Conservation (phyloP, 331 rosid species). For the Telfairia occidentalis region DNA sequence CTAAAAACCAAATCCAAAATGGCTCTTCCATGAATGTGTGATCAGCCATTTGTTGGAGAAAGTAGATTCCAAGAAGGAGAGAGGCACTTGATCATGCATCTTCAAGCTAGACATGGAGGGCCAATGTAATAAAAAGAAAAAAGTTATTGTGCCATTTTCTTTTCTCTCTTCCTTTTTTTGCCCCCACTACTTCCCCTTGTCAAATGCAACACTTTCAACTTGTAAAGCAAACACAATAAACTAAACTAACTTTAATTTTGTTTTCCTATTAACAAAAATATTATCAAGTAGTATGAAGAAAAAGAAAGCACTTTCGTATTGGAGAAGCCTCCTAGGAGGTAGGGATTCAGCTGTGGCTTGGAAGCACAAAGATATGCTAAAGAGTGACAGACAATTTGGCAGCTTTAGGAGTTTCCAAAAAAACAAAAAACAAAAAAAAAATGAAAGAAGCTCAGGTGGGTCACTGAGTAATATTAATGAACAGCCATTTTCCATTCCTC, state of each 20-base stretch:
- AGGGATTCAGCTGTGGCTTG: conserved; percentile 37
- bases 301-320: conserved; percentile 47
- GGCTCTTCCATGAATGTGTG: background rate
- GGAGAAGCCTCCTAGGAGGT: conserved; percentile 73
- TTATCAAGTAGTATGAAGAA: background rate
- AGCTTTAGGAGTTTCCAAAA: conserved; percentile 51
- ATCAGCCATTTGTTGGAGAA: conserved; percentile 28
- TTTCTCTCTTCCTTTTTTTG: background rate
- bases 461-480: conserved; percentile 23
- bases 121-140: no score
- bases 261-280: conserved; percentile 42
- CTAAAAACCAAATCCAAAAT: conserved; percentile 18
- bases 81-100: conserved; percentile 10
- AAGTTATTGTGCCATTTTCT: conserved; percentile 24
- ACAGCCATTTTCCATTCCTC: conserved; percentile 23
- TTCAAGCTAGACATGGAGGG: conserved; percentile 28
- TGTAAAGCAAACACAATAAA: conserved; percentile 46
- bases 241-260: conserved; percentile 21
- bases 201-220: conserved; percentile 16
- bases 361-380: conserved; percentile 37
- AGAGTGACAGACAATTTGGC: conserved; percentile 40
- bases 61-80: conserved; percentile 43
- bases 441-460: conserved; percentile 16
- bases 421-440: background rate
- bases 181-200: background rate